Evolutionary conservation across 352 stramenopile species (phyloP).

Genomic region (Pythium biforme): DNA sequence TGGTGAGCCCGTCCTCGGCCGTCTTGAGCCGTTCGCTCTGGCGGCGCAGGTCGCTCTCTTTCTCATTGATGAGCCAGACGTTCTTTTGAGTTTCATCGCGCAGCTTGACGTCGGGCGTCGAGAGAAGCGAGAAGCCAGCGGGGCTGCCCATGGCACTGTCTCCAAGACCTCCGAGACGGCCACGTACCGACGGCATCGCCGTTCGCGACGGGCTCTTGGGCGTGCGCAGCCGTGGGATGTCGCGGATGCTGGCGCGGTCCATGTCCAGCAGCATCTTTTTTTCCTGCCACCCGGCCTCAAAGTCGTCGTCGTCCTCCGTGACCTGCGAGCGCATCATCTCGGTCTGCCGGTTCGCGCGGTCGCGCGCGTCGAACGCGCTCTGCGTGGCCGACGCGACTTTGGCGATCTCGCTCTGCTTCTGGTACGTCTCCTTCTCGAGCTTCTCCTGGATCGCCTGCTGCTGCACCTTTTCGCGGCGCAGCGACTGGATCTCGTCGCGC

Average conservation of each 20-base stretch:
- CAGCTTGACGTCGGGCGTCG: constrained; percentile 65
- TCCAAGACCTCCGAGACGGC: background rate
- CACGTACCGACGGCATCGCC: constrained; percentile 15
- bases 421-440: constrained; percentile 80
- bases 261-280: constrained; percentile 82
- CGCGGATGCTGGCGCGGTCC: constrained; percentile 74
- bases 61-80: constrained; percentile 70
- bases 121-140: constrained; percentile 58
- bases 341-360: constrained; percentile 83
- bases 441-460: constrained; percentile 77
- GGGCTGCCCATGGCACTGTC: constrained; percentile 23
- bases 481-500: constrained; percentile 73
- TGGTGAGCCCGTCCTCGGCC: constrained; percentile 81
- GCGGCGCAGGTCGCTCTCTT: constrained; percentile 69
- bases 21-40: constrained; percentile 65
- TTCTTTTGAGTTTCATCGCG: constrained; percentile 79
- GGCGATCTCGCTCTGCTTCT: constrained; percentile 79
- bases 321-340: constrained; percentile 72
- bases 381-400: constrained; percentile 79
- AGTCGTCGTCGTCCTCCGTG: constrained; percentile 77
- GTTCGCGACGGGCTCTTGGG: constrained; percentile 54
- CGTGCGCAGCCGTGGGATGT: constrained; percentile 65
- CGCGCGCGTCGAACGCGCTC: constrained; percentile 71
- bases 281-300: constrained; percentile 85
- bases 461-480: constrained; percentile 78